phyloP scores from a whole-genome alignment of 1,139 yeast genomes.

The Blastobotrys malaysiensis region DNA sequence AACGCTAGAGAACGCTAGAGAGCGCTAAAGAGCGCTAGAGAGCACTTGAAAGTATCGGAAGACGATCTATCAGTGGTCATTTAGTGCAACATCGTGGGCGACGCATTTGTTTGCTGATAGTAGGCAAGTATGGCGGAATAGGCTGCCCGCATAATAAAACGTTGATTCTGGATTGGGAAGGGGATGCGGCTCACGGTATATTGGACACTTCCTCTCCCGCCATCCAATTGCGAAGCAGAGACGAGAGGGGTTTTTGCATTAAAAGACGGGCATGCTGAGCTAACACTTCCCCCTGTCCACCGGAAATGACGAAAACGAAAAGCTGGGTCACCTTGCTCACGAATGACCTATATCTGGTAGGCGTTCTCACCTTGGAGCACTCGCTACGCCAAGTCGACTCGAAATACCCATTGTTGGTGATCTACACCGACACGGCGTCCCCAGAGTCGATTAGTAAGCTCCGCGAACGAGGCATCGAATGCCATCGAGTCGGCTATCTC shows the following conservation, averaged over 20 bases:
- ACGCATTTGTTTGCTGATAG: not conserved
- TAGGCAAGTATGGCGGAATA: not conserved
- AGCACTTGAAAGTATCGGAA: too few relatives aligned
- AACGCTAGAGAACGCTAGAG: too few relatives aligned
- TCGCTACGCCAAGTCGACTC: slow-evolving; percentile 40
- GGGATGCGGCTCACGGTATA: not conserved
- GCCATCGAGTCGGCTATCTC: slow-evolving; percentile 38
- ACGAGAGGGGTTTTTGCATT: too few relatives aligned
- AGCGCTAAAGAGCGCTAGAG: too few relatives aligned
- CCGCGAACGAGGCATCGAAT: slow-evolving; percentile 37
- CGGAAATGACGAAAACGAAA: not conserved
- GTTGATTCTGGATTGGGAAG: not conserved
- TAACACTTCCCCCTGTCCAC: not conserved
- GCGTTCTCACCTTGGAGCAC: slow-evolving; percentile 45
- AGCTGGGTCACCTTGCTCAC: slow-evolving; percentile 52
- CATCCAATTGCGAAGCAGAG: not conserved
- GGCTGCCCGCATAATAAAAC: not conserved
- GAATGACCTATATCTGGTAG: slow-evolving; percentile 44
- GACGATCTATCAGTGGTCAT: too few relatives aligned
- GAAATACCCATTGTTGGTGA: slow-evolving; percentile 45
- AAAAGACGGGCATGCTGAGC: too few relatives aligned
- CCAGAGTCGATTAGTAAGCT: slow-evolving; percentile 31
- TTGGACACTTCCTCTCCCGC: not conserved
- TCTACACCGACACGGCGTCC: slow-evolving; percentile 44
- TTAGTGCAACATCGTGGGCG: too few relatives aligned